Evolutionary conservation across 495 filamentous ascomycete genomes (phyloP).

Genomic region (Aspergillus steynii): DNA sequence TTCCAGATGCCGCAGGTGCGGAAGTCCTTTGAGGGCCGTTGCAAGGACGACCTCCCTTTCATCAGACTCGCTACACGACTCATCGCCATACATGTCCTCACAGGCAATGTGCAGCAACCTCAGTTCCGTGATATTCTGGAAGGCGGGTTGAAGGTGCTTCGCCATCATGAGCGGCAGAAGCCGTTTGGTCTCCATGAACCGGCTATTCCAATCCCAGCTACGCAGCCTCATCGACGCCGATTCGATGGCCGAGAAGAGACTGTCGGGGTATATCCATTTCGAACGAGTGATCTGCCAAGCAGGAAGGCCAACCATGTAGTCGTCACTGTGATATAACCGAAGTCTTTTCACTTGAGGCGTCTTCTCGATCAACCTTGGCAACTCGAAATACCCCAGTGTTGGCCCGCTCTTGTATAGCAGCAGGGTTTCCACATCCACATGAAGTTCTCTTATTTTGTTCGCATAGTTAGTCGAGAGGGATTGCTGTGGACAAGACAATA

Average conservation of each 20-base stretch:
- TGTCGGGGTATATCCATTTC: slow-evolving; percentile 64
- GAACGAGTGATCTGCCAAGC: slow-evolving; percentile 26
- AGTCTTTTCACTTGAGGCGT: slow-evolving; percentile 44
- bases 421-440: slow-evolving; percentile 58
- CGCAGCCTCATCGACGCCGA: slow-evolving; percentile 49
- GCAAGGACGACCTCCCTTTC: slow-evolving; percentile 53
- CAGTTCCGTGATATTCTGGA: slow-evolving; percentile 59
- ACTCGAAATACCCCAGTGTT: slow-evolving; percentile 47
- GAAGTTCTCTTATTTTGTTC: slow-evolving; percentile 67
- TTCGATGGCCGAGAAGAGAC: slow-evolving; percentile 57
- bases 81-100: slow-evolving; percentile 27
- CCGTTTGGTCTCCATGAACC: slow-evolving; percentile 53
- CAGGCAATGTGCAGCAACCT: slow-evolving; percentile 64
- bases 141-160: slow-evolving; percentile 58
- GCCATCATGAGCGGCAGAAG: slow-evolving; percentile 51
- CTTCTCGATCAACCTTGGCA: slow-evolving; percentile 40
- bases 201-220: slow-evolving; percentile 78
- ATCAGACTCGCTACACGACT: slow-evolving; percentile 12
- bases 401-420: slow-evolving; percentile 47
- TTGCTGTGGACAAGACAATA: slow-evolving; percentile 45
- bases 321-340: slow-evolving; percentile 42
- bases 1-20: slow-evolving; percentile 59
- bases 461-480: slow-evolving; percentile 54
- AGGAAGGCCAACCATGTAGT: slow-evolving; percentile 33
- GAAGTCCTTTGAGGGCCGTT: slow-evolving; percentile 57